These are phyloP conservation scores for Backusella australiensis DNA, from an alignment of 192 early-diverging fungal species.

Conservation along the genomic window DNA sequence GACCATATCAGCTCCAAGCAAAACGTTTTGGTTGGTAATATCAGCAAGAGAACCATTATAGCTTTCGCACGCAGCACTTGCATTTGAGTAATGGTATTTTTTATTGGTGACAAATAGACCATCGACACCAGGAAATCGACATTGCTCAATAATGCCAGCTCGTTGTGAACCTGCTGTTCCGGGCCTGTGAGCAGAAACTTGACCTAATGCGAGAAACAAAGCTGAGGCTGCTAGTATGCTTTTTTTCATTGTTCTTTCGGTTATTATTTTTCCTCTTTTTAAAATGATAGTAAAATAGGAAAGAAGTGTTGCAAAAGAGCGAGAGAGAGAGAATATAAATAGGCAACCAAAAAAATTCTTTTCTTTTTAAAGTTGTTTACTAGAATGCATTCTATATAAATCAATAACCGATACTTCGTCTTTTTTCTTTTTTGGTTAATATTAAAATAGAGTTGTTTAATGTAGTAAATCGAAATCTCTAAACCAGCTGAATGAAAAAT, in stretches of 20 bases:
- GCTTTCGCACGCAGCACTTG: neutral
- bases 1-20: conserved; percentile 3
- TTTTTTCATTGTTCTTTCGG: neutral
- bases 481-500: neutral
- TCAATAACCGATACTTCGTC: neutral
- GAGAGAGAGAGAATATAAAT: neutral
- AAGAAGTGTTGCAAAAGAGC: neutral
- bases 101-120: neutral
- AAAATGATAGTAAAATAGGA: neutral
- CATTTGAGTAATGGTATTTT: neutral
- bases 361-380: neutral
- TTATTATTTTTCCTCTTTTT: neutral
- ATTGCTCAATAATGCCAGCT: neutral
- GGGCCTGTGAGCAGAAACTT: neutral
- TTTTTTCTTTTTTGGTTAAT: neutral
- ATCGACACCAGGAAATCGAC: neutral
- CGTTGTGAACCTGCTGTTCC: neutral
- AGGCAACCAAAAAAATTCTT: neutral
- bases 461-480: too few relatives aligned
- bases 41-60: conserved; percentile 1
- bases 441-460: too few relatives aligned
- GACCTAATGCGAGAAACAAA: neutral
- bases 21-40: neutral
- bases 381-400: neutral
- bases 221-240: neutral